phyloP scores from a whole-genome alignment of 305 asterid genomes.

The Fraxinus ornus region DNA sequence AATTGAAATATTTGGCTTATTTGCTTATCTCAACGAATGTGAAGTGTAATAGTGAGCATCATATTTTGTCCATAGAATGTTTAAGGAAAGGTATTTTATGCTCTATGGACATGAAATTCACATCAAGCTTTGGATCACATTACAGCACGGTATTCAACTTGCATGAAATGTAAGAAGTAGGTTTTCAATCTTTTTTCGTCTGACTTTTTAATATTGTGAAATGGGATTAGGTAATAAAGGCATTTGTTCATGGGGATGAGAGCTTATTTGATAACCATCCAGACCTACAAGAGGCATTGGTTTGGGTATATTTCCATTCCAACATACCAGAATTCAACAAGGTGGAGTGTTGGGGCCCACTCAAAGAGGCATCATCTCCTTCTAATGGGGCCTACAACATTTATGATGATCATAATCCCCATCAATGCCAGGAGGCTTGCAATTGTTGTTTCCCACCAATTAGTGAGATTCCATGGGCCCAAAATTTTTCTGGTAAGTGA shows the following conservation, averaged over 20 bases:
- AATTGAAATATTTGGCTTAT: neutral
- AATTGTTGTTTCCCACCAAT: conserved; percentile 79
- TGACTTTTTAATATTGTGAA: neutral
- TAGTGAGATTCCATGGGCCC: conserved; percentile 39
- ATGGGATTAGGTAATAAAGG: conserved; percentile 41
- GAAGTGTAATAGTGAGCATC: neutral
- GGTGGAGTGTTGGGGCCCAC: conserved; percentile 97
- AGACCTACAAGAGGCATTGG: conserved; percentile 45
- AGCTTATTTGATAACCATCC: conserved; percentile 37
- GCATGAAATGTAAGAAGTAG: neutral
- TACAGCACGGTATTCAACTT: neutral
- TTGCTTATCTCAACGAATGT: too few species aligned
- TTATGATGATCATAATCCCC: neutral
- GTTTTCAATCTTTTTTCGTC: neutral
- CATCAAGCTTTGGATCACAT: too few species aligned
- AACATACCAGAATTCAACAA: conserved; percentile 70
- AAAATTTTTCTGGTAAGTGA: neutral
- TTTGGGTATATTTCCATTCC: conserved; percentile 54
- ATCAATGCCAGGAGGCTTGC: conserved; percentile 64
- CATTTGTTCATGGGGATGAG: conserved; percentile 46
- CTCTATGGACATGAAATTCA: neutral
- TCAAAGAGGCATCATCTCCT: conserved; percentile 47
- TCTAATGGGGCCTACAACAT: conserved; percentile 29
- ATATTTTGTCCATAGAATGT: neutral
- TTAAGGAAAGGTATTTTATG: neutral